Conservation (phyloP, 2,329 filamentous ascomycete genomes). For the Trichoderma pleuroti region DNA sequence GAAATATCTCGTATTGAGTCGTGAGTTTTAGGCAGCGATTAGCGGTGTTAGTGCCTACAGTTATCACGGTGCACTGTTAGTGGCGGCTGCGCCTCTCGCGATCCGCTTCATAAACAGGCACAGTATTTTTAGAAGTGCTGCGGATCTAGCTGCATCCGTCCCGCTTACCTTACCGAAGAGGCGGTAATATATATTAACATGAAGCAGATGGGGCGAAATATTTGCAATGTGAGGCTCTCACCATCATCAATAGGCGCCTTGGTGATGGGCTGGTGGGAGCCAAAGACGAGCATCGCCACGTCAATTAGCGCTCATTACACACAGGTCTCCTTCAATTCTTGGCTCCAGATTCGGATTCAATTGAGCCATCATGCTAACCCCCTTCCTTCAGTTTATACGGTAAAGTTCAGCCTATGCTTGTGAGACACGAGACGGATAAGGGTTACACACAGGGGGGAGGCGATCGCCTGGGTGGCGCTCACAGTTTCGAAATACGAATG, state of each 20-base stretch:
- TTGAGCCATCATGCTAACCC: neutral
- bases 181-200: neutral
- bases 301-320: neutral
- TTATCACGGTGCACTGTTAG: neutral
- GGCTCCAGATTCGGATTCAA: neutral
- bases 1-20: neutral
- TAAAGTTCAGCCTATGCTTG: too few species aligned
- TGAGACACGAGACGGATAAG: neutral
- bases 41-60: neutral
- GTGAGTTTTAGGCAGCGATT: neutral
- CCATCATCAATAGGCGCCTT: neutral
- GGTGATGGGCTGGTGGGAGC: neutral
- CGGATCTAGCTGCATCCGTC: neutral
- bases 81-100: neutral
- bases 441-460: neutral
- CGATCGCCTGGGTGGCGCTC: neutral
- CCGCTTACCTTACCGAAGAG: neutral
- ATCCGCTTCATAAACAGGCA: slow-evolving; percentile 1
- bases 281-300: neutral
- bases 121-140: slow-evolving; percentile 4
- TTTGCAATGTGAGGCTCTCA: neutral
- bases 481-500: neutral
- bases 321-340: neutral
- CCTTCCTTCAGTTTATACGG: neutral
- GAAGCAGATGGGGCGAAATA: neutral